These are phyloP conservation scores for Handroanthus guayacan DNA, from an alignment of 257 asterid species.

Conservation along the genomic window DNA sequence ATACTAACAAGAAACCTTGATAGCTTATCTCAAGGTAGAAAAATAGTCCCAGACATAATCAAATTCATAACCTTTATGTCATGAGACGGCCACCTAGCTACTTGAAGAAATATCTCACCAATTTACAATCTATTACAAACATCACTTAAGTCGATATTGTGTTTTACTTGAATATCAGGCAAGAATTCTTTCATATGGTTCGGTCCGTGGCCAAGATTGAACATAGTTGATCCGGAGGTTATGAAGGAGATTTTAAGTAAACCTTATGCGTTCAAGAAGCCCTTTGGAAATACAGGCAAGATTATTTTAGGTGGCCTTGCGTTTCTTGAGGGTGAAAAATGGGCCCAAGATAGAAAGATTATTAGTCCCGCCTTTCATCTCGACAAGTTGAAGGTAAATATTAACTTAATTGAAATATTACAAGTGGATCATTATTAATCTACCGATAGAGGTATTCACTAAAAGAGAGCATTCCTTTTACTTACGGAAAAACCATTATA, in stretches of 20 bases:
- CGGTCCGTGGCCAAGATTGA: constrained; percentile 36
- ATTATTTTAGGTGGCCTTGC: constrained; percentile 20
- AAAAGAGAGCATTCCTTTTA: no score
- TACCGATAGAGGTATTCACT: no score
- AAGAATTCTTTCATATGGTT: constrained; percentile 36
- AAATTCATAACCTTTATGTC: no score
- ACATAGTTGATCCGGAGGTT: constrained; percentile 24
- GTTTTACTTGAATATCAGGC: constrained; percentile 5
- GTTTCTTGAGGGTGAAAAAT: constrained; percentile 35
- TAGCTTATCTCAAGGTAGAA: neutral
- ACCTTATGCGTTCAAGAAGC: constrained; percentile 30
- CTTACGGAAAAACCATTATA: no score
- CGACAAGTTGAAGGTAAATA: constrained; percentile 36
- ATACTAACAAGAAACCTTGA: neutral
- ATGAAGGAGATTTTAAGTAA: constrained; percentile 28
- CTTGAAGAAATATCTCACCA: no score
- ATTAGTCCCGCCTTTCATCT: constrained; percentile 39
- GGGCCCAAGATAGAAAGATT: constrained; percentile 40
- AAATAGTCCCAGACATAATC: no score
- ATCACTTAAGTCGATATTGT: neutral
- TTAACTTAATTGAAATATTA: no score
- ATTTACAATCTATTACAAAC: no score
- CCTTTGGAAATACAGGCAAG: neutral
- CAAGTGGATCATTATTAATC: no score
- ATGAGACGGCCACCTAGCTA: no score